These are phyloP conservation scores for Globisporangium middletonii DNA, from an alignment of 352 stramenopile species.

Conservation along the genomic window DNA sequence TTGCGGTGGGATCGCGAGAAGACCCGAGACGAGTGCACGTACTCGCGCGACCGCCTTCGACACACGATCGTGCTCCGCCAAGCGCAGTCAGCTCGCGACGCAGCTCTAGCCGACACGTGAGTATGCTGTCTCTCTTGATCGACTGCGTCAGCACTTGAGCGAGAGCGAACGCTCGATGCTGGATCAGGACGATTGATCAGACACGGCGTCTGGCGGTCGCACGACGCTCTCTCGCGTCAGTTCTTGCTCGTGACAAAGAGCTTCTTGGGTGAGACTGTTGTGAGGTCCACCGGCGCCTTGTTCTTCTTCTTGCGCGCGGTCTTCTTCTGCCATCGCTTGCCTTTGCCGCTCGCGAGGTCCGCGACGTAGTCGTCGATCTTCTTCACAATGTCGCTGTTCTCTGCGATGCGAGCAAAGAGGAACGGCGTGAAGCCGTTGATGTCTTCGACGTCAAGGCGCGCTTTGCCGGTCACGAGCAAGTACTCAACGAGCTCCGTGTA, in stretches of 20 bases:
- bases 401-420: constrained; percentile 63
- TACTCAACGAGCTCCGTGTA: constrained; percentile 68
- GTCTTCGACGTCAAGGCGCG: constrained; percentile 43
- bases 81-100: not conserved
- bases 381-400: constrained; percentile 56
- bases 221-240: constrained; percentile 9
- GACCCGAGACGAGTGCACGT: constrained; percentile 41
- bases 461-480: constrained; percentile 45
- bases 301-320: constrained; percentile 22
- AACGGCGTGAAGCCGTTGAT: constrained; percentile 62
- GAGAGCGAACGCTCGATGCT: no score
- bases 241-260: constrained; percentile 40
- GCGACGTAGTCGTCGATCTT: constrained; percentile 46
- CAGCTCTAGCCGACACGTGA: not conserved
- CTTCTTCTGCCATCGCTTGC: constrained; percentile 16
- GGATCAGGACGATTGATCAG: no score
- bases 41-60: constrained; percentile 24
- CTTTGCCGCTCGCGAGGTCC: constrained; percentile 27
- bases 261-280: constrained; percentile 35
- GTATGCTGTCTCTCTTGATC: not conserved
- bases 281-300: constrained; percentile 15
- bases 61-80: constrained; percentile 19
- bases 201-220: no score
- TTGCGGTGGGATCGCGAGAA: constrained; percentile 44
- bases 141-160: not conserved